Base-by-base conservation (phyloP, 768 basidiomycete species). In the Boletus patriciae region DNA sequence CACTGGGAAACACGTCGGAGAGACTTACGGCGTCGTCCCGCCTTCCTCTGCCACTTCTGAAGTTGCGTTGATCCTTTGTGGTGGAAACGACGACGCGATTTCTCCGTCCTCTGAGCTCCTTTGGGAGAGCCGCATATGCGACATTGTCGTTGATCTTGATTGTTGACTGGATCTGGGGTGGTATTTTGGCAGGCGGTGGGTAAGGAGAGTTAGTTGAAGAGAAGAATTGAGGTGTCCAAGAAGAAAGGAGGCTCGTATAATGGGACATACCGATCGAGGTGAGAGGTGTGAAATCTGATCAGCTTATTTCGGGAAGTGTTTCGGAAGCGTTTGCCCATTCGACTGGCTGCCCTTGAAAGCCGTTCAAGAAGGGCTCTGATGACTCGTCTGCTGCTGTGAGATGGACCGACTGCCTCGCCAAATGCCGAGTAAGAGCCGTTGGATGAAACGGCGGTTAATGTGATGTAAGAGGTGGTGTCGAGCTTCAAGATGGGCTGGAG, bases 381-480 rank as follows among this genome's bases (percentile, higher is more conserved):
- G 78, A 79, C 4, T 79, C 82, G 50, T 87, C 85, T 41, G 87
- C 82, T 51, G 90, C 88, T 47, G 88, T 84, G 65, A 94, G 75
- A 73, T 96, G 93, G 5, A 98, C 95, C 94, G 43, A 91, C 87
- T 0, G 87, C 85, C 65, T 97, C 94, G 1, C 94, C 95, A 62
- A 95, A 94, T 1, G 92, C 94, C 67, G 98, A 78, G 66, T 93
- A 97, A n/a, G 89, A 85, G 36, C 90, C 93, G 6, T 88, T 88
- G 3, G 91, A 86, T 2, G 93, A 93, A 29, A 97, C 75, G 2
- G 94, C 86, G 55, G 86, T 79, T 33, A 92, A 86, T 6, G 85
- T 92, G 51, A 98, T 71, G 69, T 85, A 94, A 0, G 91, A 86
- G 0, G 84, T 65, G n/a, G 85, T 65, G 60, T 90, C 87, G 46